phyloP scores from a whole-genome alignment of 208 protist genomes.

The Crithidia sp. region DNA sequence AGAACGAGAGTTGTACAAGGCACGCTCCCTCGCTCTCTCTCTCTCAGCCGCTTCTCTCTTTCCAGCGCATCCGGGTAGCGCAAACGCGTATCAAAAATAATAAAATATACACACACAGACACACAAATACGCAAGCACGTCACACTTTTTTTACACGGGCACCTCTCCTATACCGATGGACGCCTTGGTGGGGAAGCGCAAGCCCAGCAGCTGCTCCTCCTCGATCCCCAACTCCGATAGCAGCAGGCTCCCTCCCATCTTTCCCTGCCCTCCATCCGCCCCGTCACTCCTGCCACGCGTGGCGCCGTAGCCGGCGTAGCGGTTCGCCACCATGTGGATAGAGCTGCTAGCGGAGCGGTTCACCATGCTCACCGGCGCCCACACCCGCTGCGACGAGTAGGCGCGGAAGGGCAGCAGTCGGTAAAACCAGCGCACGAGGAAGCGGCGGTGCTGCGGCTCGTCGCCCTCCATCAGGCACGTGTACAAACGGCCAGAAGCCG shows the following conservation, averaged over 20 bases:
- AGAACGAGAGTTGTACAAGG: background rate
- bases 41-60: background rate
- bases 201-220: slow-evolving; percentile 54
- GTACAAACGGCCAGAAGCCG: slow-evolving; percentile 32
- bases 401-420: slow-evolving; percentile 73
- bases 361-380: slow-evolving; percentile 21
- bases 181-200: slow-evolving; percentile 61
- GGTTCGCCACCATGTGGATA: slow-evolving; percentile 31
- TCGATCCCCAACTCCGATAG: slow-evolving; percentile 40
- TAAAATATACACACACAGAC: background rate
- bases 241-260: slow-evolving; percentile 17
- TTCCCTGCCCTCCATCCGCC: background rate
- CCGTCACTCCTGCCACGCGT: slow-evolving; percentile 7
- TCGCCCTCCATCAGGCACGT: slow-evolving; percentile 64
- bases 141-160: background rate
- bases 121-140: background rate
- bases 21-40: background rate
- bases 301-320: slow-evolving; percentile 30
- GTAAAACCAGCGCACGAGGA: slow-evolving; percentile 73
- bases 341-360: slow-evolving; percentile 33
- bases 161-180: slow-evolving; percentile 37
- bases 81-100: too few relatives aligned
- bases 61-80: too few relatives aligned
- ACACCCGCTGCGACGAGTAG: slow-evolving; percentile 54
- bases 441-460: slow-evolving; percentile 44